Conservation (phyloP, 2,329 filamentous ascomycete species). For the Apiospora hydei region DNA sequence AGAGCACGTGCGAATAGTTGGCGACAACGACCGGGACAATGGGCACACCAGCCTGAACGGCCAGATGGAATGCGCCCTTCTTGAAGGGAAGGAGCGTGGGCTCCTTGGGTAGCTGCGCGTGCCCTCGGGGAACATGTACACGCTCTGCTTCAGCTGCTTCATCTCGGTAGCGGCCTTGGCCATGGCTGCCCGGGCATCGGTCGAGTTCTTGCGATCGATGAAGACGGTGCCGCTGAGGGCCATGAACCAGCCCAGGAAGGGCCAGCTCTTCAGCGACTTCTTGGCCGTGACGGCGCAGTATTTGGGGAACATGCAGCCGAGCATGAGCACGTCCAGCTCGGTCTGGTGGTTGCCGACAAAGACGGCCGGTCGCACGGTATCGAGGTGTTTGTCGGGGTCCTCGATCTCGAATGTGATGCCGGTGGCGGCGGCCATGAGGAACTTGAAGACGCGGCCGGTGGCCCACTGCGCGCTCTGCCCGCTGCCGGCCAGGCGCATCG, state of each 20-base stretch:
- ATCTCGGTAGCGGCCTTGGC: slow-evolving; percentile 84
- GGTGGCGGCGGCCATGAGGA: slow-evolving; percentile 75
- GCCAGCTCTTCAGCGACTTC: slow-evolving; percentile 77
- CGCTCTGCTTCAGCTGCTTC: slow-evolving; percentile 72
- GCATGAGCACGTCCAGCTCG: slow-evolving; percentile 91
- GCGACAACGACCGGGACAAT: slow-evolving; percentile 86
- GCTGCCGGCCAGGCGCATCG: slow-evolving; percentile 74
- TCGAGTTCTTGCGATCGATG: slow-evolving; percentile 88
- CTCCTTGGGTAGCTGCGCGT: slow-evolving; percentile 87
- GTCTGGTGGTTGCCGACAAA: slow-evolving; percentile 97
- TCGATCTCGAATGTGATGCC: slow-evolving; percentile 81
- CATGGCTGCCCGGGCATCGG: slow-evolving; percentile 86
- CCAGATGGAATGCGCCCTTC: slow-evolving; percentile 97
- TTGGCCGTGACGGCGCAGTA: slow-evolving; percentile 96
- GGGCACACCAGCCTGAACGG: slow-evolving; percentile 90
- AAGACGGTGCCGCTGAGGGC: slow-evolving; percentile 87
- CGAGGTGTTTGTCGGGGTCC: slow-evolving; percentile 69
- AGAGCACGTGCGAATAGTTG: slow-evolving; percentile 79
- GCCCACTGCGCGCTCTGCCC: slow-evolving; percentile 87
- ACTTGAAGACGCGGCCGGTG: slow-evolving; percentile 80
- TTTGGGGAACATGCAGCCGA: slow-evolving; percentile 86
- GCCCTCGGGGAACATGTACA: slow-evolving; percentile 91
- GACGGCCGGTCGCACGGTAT: slow-evolving; percentile 78
- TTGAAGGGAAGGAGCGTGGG: slow-evolving; percentile 93
- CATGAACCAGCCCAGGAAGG: slow-evolving; percentile 96